Percentiles rank a stretch among this genome's conserved stretches.
These are phyloP conservation scores for Vachellia collinsii DNA, from an alignment of 306 rosid species.

Conservation along the genomic window DNA sequence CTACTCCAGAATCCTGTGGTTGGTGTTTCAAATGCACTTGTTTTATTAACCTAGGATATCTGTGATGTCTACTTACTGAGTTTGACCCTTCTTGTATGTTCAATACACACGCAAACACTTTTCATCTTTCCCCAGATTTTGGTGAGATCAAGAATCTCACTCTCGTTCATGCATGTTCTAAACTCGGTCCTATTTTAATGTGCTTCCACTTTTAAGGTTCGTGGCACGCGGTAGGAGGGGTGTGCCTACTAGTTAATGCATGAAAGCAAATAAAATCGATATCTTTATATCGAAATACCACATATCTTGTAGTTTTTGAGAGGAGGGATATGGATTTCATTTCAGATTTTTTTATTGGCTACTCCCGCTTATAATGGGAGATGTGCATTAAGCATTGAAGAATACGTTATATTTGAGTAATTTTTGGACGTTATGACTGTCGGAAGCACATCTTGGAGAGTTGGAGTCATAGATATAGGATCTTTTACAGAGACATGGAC, in stretches of 20 bases:
- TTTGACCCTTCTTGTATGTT: not conserved
- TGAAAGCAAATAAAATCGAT: not conserved
- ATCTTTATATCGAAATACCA: not conserved
- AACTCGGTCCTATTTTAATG: too few relatives aligned
- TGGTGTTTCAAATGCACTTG: not conserved
- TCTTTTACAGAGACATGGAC: too few relatives aligned
- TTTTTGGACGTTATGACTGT: too few relatives aligned
- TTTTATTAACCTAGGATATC: not conserved
- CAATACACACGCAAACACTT: not conserved
- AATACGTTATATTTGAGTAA: not conserved
- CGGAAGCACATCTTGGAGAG: too few relatives aligned
- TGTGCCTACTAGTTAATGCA: not conserved
- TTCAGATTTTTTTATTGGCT: slow-evolving; percentile 36
- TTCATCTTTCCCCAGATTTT: not conserved
- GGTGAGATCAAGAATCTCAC: too few relatives aligned
- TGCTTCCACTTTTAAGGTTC: not conserved
- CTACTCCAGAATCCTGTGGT: not conserved
- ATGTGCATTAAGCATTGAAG: slow-evolving; percentile 36
- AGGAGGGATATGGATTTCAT: slow-evolving; percentile 22
- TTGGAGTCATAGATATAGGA: too few relatives aligned
- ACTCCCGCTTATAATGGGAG: slow-evolving; percentile 33
- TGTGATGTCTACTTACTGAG: not conserved
- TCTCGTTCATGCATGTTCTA: too few relatives aligned
- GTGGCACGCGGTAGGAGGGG: slow-evolving; percentile 26
- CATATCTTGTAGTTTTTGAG: not conserved